Conservation (phyloP, 192 early-diverging fungal species). For the Coemansia sp. region DNA sequence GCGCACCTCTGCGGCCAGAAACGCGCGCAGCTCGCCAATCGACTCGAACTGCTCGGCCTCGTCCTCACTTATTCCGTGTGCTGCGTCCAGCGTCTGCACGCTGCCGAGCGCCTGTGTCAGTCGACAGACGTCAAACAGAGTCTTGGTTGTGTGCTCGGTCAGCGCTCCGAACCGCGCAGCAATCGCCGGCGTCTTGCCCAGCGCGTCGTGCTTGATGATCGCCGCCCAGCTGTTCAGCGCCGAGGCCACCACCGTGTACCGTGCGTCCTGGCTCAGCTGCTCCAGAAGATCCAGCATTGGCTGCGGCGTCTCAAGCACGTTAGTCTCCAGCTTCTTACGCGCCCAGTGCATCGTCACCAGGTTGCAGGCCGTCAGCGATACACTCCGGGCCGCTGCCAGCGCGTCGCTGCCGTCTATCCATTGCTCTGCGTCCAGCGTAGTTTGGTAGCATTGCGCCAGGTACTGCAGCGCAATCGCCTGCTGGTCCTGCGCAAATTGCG, state of each 20-base stretch:
- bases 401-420: constrained; percentile 37
- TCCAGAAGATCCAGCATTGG: constrained; percentile 32
- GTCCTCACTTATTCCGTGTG: constrained; percentile 14
- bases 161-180: constrained; percentile 21
- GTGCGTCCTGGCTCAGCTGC: constrained; percentile 23
- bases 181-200: constrained; percentile 24
- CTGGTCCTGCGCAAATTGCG: constrained; percentile 31
- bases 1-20: constrained; percentile 38
- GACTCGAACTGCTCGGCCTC: constrained; percentile 41
- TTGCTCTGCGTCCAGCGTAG: constrained; percentile 10
- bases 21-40: constrained; percentile 29
- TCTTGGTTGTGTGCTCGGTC: constrained; percentile 31
- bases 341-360: constrained; percentile 45
- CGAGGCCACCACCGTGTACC: constrained; percentile 30
- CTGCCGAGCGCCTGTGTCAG: constrained; percentile 17
- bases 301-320: constrained; percentile 9
- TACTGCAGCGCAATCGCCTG: constrained; percentile 5
- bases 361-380: constrained; percentile 17
- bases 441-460: constrained; percentile 20
- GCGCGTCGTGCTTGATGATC: constrained; percentile 22
- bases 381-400: constrained; percentile 14
- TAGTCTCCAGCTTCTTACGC: constrained; percentile 30
- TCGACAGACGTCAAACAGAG: constrained; percentile 33
- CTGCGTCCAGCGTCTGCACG: neutral
- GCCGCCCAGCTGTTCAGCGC: constrained; percentile 35